A percentile compares a stretch with the other conserved stretches of the same genome.
phyloP scores from a whole-genome alignment of 2,329 filamentous ascomycete species.

The Coniochaeta sp. region DNA sequence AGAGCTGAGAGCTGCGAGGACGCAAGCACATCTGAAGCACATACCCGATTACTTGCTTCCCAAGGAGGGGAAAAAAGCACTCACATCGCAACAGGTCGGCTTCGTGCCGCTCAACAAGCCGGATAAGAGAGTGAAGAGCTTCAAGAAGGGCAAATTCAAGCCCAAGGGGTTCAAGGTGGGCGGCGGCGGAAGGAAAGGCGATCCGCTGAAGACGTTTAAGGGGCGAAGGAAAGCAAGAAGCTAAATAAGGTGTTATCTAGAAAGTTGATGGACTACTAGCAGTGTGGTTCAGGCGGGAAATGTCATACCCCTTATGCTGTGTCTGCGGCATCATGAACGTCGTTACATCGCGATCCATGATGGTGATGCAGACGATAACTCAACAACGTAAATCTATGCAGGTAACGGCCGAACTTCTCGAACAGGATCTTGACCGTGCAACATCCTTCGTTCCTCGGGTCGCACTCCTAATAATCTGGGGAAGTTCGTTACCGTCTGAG shows the following conservation, averaged over 20 bases:
- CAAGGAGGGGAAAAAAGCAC: constrained; percentile 60
- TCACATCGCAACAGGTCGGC: constrained; percentile 59
- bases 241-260: too few relatives aligned
- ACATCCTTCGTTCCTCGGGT: not conserved
- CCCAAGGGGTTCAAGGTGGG: constrained; percentile 1
- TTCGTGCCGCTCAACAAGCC: constrained; percentile 63
- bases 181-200: constrained; percentile 1
- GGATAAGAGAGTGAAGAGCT: constrained; percentile 39
- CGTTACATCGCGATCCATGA: not conserved
- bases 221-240: not conserved
- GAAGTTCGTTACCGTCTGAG: not conserved
- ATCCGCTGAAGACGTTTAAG: not conserved
- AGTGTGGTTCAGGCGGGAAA: not conserved
- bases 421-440: not conserved
- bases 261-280: not conserved
- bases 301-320: not conserved
- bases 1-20: constrained; percentile 73
- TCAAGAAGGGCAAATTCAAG: constrained; percentile 18
- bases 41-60: constrained; percentile 92
- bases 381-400: not conserved
- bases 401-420: not conserved
- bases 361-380: not conserved
- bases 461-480: not conserved
- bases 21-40: constrained; percentile 86
- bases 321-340: not conserved